Conservation (phyloP, 108 stramenopile genomes). For the Fragilaria crotonensis region DNA sequence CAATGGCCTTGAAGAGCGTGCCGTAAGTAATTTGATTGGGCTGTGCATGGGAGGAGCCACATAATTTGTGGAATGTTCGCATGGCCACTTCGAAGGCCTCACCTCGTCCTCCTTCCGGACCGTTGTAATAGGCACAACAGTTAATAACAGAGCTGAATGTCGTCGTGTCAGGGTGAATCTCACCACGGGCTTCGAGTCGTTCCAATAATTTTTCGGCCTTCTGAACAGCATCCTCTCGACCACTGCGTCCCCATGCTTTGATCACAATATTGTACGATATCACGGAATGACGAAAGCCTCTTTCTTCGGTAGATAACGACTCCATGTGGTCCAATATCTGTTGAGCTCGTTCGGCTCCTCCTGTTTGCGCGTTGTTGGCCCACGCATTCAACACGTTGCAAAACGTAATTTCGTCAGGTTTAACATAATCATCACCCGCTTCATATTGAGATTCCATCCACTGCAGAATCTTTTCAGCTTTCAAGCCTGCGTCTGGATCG, state of each 20-base stretch:
- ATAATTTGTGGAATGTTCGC: slow-evolving; percentile 33
- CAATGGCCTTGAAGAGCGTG: slow-evolving; percentile 41
- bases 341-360: slow-evolving; percentile 62
- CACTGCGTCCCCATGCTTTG: slow-evolving; percentile 63
- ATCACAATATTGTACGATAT: slow-evolving; percentile 57
- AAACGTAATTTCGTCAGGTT: slow-evolving; percentile 61
- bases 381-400: slow-evolving; percentile 65
- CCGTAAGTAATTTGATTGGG: slow-evolving; percentile 38
- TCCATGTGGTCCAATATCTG: slow-evolving; percentile 67
- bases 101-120: slow-evolving; percentile 7
- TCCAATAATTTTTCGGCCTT: slow-evolving; percentile 26
- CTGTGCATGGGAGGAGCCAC: background rate
- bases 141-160: slow-evolving; percentile 44
- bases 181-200: slow-evolving; percentile 13
- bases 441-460: slow-evolving; percentile 66
- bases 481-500: slow-evolving; percentile 29
- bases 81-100: slow-evolving; percentile 32
- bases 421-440: slow-evolving; percentile 41
- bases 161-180: slow-evolving; percentile 31
- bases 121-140: slow-evolving; percentile 37
- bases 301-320: slow-evolving; percentile 22
- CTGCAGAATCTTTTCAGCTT: slow-evolving; percentile 49
- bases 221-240: slow-evolving; percentile 32
- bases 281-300: slow-evolving; percentile 32
- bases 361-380: slow-evolving; percentile 54